Conservation (phyloP, 495 filamentous ascomycete species). For the Clohesyomyces aquaticus region DNA sequence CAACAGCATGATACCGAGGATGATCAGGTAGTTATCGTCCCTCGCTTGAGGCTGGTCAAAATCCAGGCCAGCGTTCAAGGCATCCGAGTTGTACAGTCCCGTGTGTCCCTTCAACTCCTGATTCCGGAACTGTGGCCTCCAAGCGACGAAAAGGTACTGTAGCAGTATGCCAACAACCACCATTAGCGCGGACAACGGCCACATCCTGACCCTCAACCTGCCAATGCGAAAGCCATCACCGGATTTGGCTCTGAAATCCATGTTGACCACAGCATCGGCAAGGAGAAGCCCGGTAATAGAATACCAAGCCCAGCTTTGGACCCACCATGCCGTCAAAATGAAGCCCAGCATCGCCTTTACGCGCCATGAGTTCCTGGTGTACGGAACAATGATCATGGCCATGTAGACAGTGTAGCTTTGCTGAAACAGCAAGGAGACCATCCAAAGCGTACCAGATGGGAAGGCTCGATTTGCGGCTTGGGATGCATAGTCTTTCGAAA, state of each 20-base stretch:
- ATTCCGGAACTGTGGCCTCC: conserved; percentile 39
- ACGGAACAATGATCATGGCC: conserved; percentile 48
- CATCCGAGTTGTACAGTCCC: conserved; percentile 42
- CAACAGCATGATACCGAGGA: conserved; percentile 44
- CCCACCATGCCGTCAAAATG: conserved; percentile 50
- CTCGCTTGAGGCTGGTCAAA: conserved; percentile 41
- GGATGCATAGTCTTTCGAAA: conserved; percentile 32
- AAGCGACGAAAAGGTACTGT: conserved; percentile 47
- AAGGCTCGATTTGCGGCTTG: conserved; percentile 46
- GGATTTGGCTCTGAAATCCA: conserved; percentile 43
- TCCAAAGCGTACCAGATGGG: conserved; percentile 47
- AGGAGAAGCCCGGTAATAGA: conserved; percentile 45
- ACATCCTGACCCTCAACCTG: conserved; percentile 30
- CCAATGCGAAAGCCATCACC: conserved; percentile 26
- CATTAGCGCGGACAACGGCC: conserved; percentile 37
- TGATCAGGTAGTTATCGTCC: conserved; percentile 47
- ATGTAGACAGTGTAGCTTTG: conserved; percentile 50
- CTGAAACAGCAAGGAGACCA: conserved; percentile 44
- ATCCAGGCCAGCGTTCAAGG: conserved; percentile 38
- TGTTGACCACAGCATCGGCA: conserved; percentile 47
- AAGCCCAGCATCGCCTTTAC: conserved; percentile 43
- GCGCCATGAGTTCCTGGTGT: conserved; percentile 45
- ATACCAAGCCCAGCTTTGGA: conserved; percentile 50
- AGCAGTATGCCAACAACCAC: conserved; percentile 42
- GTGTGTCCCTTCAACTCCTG: conserved; percentile 46